phyloP scores from a whole-genome alignment of 352 stramenopile genomes.

The Globisporangium acanthophoron region DNA sequence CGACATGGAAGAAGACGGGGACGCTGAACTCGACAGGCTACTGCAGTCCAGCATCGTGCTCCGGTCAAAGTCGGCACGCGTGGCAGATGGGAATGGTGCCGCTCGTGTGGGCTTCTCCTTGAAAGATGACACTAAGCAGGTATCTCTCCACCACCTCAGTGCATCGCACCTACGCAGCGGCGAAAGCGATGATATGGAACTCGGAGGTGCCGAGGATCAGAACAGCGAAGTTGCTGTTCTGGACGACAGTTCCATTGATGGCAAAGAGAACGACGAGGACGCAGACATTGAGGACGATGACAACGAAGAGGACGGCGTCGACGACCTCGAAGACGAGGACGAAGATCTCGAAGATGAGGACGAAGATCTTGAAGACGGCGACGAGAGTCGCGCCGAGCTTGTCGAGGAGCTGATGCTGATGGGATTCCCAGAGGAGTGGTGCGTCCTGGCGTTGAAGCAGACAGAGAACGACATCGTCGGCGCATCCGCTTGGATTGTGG shows the following conservation, averaged over 20 bases:
- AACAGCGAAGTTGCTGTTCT: background rate
- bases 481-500: constrained; percentile 91
- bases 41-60: background rate
- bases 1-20: constrained; percentile 24
- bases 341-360: constrained; percentile 44
- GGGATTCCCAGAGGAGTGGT: constrained; percentile 92
- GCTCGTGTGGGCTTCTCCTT: too few relatives aligned
- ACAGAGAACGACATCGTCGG: constrained; percentile 89
- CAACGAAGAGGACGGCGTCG: too few relatives aligned
- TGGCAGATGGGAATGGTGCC: too few relatives aligned
- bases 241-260: background rate
- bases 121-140: too few relatives aligned
- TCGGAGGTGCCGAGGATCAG: background rate
- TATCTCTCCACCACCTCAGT: too few relatives aligned
- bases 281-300: constrained; percentile 18
- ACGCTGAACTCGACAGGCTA: constrained; percentile 18
- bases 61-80: background rate
- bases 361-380: constrained; percentile 41
- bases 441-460: constrained; percentile 84
- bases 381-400: constrained; percentile 61
- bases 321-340: constrained; percentile 34
- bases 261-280: constrained; percentile 8
- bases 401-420: constrained; percentile 92
- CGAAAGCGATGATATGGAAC: background rate
- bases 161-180: too few relatives aligned